A percentile compares a stretch with the other conserved stretches of the same genome.
These are phyloP conservation scores for Graphilbum sp. DNA, from an alignment of 2,329 filamentous ascomycete species.

Conservation along the genomic window DNA sequence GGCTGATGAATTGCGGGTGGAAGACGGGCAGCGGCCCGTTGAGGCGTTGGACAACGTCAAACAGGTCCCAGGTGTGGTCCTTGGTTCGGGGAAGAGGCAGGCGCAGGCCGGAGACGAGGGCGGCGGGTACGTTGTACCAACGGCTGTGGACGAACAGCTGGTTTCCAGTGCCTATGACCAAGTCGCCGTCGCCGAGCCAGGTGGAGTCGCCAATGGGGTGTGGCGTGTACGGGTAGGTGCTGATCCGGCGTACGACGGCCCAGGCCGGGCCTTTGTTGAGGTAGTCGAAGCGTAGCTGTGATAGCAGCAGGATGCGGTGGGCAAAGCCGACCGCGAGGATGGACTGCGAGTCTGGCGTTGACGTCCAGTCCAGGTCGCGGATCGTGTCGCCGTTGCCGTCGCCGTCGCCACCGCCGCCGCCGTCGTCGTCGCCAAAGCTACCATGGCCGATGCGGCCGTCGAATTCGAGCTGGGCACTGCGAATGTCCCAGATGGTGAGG, in stretches of 20 bases:
- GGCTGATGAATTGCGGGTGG: conserved; percentile 78
- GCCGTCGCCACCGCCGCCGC: too few species aligned
- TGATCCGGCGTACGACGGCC: conserved; percentile 71
- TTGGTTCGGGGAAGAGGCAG: conserved; percentile 25
- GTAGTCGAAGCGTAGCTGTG: conserved; percentile 84
- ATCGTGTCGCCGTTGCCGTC: conserved; percentile 46
- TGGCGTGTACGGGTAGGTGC: conserved; percentile 64
- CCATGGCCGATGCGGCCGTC: conserved; percentile 50
- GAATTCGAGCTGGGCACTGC: conserved; percentile 66
- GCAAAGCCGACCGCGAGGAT: conserved; percentile 86
- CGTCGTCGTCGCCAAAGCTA: conserved; percentile 13
- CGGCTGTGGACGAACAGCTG: conserved; percentile 78
- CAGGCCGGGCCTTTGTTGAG: conserved; percentile 78
- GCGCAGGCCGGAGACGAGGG: conserved; percentile 35
- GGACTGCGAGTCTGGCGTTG: conserved; percentile 74
- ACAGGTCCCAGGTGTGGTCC: conserved; percentile 48
- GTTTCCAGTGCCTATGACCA: conserved; percentile 81
- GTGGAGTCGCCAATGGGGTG: conserved; percentile 87
- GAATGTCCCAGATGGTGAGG: conserved; percentile 82
- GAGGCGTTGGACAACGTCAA: conserved; percentile 64
- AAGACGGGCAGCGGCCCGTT: conserved; percentile 83
- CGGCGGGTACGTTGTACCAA: conserved; percentile 47
- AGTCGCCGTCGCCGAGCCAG: conserved; percentile 72
- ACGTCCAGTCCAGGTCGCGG: conserved; percentile 84
- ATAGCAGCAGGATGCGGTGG: conserved; percentile 66